Conservation (phyloP, 176 grass and related monocot genomes). For the Avena insularis region DNA sequence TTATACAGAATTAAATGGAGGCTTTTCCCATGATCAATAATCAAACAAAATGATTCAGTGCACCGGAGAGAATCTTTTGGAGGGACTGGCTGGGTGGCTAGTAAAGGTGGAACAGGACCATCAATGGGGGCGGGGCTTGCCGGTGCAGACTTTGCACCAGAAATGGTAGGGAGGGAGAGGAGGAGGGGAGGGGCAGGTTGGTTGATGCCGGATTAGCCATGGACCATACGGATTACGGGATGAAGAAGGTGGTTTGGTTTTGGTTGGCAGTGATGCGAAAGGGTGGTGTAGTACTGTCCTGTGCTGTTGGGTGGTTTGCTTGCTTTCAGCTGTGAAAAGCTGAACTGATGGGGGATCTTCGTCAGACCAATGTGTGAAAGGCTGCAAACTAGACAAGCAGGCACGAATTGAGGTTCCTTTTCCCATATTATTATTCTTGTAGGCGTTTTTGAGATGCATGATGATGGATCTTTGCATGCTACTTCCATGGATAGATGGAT, state of each 20-base stretch:
- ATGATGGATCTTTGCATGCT: neutral
- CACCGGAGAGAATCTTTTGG: slow-evolving; percentile 37
- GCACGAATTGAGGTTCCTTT: neutral
- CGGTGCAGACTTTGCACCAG: slow-evolving; percentile 40
- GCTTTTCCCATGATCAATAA: slow-evolving; percentile 23
- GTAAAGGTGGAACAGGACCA: slow-evolving; percentile 44
- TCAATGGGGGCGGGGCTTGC: slow-evolving; percentile 9
- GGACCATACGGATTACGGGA: neutral
- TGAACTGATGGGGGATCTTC: too few species aligned
- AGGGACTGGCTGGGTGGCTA: neutral
- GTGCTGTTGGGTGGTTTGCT: slow-evolving; percentile 26
- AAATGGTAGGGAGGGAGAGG: neutral
- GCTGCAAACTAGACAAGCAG: neutral
- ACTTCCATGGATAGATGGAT: neutral
- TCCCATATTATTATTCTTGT: neutral
- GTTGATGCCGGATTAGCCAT: neutral
- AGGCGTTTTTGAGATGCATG: neutral
- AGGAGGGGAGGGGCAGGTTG: neutral
- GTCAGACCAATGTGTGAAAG: neutral
- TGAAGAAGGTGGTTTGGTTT: slow-evolving; percentile 22
- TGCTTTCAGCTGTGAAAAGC: neutral
- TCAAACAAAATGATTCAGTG: slow-evolving; percentile 22
- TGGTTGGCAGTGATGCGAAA: slow-evolving; percentile 47
- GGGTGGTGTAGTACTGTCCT: slow-evolving; percentile 12
- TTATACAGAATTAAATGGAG: slow-evolving; percentile 20